A percentile compares a stretch with the other conserved stretches of the same genome.
phyloP scores from a whole-genome alignment of 208 protist species.

The Trypanosoma avium region DNA sequence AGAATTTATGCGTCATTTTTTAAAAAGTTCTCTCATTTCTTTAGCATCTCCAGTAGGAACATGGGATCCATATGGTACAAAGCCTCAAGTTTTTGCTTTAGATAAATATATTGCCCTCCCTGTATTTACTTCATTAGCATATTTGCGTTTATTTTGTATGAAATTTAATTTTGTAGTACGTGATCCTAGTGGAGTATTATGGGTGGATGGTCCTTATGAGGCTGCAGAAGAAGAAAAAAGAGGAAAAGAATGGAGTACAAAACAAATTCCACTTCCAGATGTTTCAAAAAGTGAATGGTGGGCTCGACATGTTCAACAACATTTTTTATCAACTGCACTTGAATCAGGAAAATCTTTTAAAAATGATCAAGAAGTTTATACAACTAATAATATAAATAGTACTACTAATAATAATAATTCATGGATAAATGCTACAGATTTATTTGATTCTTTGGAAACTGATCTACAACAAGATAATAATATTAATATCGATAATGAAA shows the following conservation, averaged over 20 bases:
- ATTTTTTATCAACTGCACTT: conserved; percentile 11
- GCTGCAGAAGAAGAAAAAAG: conserved; percentile 18
- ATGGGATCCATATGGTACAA: conserved; percentile 88
- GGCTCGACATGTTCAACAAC: conserved; percentile 26
- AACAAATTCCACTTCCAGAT: conserved; percentile 27
- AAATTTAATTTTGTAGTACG: conserved; percentile 65
- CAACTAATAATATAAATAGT: not conserved
- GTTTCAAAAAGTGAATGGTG: conserved; percentile 56
- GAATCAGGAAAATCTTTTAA: not conserved
- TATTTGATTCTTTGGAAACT: conserved; percentile 32
- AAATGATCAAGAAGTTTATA: not conserved
- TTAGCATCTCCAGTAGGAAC: conserved; percentile 71
- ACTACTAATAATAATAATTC: not conserved
- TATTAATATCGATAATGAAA: too few species aligned
- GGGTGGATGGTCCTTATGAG: conserved; percentile 45
- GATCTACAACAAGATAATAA: too few species aligned
- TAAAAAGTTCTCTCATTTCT: conserved; percentile 72
- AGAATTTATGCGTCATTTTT: conserved; percentile 77
- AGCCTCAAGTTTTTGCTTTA: conserved; percentile 87
- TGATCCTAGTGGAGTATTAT: conserved; percentile 77
- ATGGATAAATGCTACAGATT: conserved; percentile 6
- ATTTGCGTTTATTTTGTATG: conserved; percentile 73
- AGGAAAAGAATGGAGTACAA: not conserved
- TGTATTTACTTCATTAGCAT: conserved; percentile 83
- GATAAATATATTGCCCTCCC: conserved; percentile 82